Conservation (phyloP, 75 land plant species). For the Isoetes taiwanensis region DNA sequence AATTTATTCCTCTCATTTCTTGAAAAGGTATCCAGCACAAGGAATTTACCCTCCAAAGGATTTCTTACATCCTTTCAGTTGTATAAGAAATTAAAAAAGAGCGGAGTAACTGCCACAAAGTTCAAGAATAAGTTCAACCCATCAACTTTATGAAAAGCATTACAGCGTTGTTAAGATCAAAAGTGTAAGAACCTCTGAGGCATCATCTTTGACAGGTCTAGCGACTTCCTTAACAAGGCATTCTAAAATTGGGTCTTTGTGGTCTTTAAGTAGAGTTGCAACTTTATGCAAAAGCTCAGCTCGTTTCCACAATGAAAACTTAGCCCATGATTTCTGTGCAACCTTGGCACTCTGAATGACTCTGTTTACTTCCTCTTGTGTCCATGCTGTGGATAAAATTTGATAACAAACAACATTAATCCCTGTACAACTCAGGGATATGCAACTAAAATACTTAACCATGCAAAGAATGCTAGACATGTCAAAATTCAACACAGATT, state of each 20-base stretch:
- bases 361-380: slow-evolving; percentile 89
- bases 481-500: not conserved
- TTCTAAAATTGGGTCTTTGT: slow-evolving; percentile 67
- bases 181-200: slow-evolving; percentile 93
- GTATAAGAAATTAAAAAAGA: slow-evolving; percentile 15
- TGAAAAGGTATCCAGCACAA: slow-evolving; percentile 80
- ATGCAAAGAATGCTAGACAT: not conserved
- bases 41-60: slow-evolving; percentile 61
- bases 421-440: no score
- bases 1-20: slow-evolving; percentile 81
- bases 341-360: slow-evolving; percentile 48
- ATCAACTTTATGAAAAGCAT: not conserved
- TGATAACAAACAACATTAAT: no score
- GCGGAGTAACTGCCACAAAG: slow-evolving; percentile 29
- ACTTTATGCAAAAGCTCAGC: slow-evolving; percentile 82
- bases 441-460: not conserved
- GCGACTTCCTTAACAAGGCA: slow-evolving; percentile 88
- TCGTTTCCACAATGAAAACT: slow-evolving; percentile 84
- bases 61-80: slow-evolving; percentile 53
- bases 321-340: slow-evolving; percentile 76
- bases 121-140: not conserved
- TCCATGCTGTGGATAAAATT: slow-evolving; percentile 52
- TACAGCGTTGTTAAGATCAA: no score
- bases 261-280: slow-evolving; percentile 77
- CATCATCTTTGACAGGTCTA: slow-evolving; percentile 73